Evolutionary conservation across 2,329 filamentous ascomycete genomes (phyloP).

Genomic region (Monosporascus cannonballus): DNA sequence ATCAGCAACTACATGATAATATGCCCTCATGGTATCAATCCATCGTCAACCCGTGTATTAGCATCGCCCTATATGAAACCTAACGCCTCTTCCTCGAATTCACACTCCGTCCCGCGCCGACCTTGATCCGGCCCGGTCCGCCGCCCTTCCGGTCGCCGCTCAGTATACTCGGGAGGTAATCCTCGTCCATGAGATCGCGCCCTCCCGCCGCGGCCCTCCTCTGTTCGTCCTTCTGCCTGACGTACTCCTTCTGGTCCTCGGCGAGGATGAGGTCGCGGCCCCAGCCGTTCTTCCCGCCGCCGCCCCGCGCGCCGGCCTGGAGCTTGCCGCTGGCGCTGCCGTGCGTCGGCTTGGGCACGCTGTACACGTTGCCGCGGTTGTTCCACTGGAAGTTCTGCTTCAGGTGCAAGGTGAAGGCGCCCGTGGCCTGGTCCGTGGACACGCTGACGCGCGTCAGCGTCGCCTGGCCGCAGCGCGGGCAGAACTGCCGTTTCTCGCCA

Average conservation of each 20-base stretch:
- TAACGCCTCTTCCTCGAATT: slow-evolving; percentile 64
- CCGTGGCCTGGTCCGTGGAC: slow-evolving; percentile 66
- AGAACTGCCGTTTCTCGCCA: slow-evolving; percentile 60
- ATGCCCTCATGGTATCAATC: slow-evolving; percentile 10
- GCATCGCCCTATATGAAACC: neutral
- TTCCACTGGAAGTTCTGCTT: slow-evolving; percentile 97
- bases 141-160: slow-evolving; percentile 65
- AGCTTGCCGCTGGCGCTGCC: slow-evolving; percentile 75
- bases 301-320: slow-evolving; percentile 59
- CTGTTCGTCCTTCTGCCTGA: slow-evolving; percentile 56
- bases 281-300: slow-evolving; percentile 85
- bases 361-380: slow-evolving; percentile 85
- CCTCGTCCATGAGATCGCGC: slow-evolving; percentile 83
- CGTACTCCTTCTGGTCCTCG: slow-evolving; percentile 95
- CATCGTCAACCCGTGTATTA: too few species aligned
- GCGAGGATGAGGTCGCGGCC: slow-evolving; percentile 76
- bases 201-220: slow-evolving; percentile 58
- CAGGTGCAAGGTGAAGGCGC: slow-evolving; percentile 78
- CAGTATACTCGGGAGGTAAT: slow-evolving; percentile 80
- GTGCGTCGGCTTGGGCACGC: slow-evolving; percentile 82
- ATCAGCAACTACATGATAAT: too few species aligned
- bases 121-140: slow-evolving; percentile 60
- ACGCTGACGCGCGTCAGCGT: slow-evolving; percentile 81
- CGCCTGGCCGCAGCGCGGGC: slow-evolving; percentile 80
- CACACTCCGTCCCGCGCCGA: slow-evolving; percentile 81